Percentiles rank a stretch among this genome's conserved stretches.
These are phyloP conservation scores for Hanseniaspora gamundiae DNA, from an alignment of 1,139 yeast genomes.

Conservation along the genomic window DNA sequence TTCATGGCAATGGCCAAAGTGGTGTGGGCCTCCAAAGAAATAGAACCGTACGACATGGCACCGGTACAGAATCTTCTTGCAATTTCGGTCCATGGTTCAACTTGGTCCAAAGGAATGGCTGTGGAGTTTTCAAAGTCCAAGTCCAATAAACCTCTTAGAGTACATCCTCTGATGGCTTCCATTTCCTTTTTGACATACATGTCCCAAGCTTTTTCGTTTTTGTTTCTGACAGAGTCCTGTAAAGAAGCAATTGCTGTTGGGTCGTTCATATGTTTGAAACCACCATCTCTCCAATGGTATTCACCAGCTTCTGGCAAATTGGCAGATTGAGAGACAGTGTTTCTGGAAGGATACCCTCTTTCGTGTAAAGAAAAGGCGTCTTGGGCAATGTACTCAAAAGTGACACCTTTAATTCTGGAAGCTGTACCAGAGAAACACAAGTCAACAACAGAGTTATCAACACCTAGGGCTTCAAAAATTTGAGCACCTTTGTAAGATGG, in stretches of 20 bases:
- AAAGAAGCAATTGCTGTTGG: conserved; percentile 91
- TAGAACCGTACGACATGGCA: conserved; percentile 98
- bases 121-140: conserved; percentile 63
- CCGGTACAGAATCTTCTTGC: conserved; percentile 96
- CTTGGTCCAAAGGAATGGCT: conserved; percentile 89
- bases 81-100: conserved; percentile 99
- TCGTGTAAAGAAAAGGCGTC: conserved; percentile 92
- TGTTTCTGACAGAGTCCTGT: conserved; percentile 95
- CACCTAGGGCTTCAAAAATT: conserved; percentile 92
- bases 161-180: conserved; percentile 87
- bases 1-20: conserved; percentile 98
- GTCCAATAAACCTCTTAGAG: conserved; percentile 86
- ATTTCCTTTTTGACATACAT: conserved; percentile 81
- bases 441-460: conserved; percentile 90
- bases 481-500: conserved; percentile 98
- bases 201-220: conserved; percentile 85
- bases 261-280: conserved; percentile 87
- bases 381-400: conserved; percentile 90
- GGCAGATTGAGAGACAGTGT: conserved; percentile 41
- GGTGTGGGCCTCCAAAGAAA: conserved; percentile 96
- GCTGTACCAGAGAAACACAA: conserved; percentile 96
- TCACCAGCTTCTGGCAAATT: conserved; percentile 93
- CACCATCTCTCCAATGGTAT: conserved; percentile 98
- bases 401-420: conserved; percentile 89
- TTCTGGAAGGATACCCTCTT: conserved; percentile 76